Conservation (phyloP, 192 early-diverging fungal species). For the Backusella morwellensis region DNA sequence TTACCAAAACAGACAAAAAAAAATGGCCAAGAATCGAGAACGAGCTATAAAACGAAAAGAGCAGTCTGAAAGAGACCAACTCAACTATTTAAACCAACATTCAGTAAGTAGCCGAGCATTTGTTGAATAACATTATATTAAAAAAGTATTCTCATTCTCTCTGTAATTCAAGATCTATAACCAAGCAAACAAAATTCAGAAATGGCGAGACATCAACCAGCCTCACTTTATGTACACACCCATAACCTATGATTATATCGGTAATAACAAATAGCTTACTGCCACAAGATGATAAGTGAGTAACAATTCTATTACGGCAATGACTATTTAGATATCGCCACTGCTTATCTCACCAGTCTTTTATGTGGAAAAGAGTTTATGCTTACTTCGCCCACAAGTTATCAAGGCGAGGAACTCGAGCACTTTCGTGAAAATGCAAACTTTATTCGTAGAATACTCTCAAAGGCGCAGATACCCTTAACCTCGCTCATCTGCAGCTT, state of each 20-base stretch:
- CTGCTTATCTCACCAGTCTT: constrained; percentile 43
- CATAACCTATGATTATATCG: constrained; percentile 49
- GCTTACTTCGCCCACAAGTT: background rate
- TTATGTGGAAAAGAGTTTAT: constrained; percentile 39
- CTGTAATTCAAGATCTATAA: constrained; percentile 23
- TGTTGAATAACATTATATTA: background rate
- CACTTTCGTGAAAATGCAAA: constrained; percentile 31
- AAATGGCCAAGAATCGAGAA: constrained; percentile 19
- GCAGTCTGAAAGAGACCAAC: constrained; percentile 34
- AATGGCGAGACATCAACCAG: constrained; percentile 35
- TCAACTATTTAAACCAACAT: constrained; percentile 28
- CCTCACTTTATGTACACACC: constrained; percentile 25
- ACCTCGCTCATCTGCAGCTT: constrained; percentile 45
- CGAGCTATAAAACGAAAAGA: constrained; percentile 28
- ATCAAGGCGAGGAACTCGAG: background rate
- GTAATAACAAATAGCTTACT: constrained; percentile 10
- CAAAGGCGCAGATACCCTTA: constrained; percentile 47
- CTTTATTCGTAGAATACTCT: constrained; percentile 47
- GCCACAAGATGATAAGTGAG: no score
- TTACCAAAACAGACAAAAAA: background rate
- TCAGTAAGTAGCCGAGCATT: constrained; percentile 19
- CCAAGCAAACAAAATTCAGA: constrained; percentile 37
- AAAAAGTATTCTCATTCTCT: background rate
- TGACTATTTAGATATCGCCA: constrained; percentile 41
- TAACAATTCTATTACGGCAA: background rate